Evolutionary conservation across 768 basidiomycete genomes (phyloP).

Genomic region (Pisolithus sp.): DNA sequence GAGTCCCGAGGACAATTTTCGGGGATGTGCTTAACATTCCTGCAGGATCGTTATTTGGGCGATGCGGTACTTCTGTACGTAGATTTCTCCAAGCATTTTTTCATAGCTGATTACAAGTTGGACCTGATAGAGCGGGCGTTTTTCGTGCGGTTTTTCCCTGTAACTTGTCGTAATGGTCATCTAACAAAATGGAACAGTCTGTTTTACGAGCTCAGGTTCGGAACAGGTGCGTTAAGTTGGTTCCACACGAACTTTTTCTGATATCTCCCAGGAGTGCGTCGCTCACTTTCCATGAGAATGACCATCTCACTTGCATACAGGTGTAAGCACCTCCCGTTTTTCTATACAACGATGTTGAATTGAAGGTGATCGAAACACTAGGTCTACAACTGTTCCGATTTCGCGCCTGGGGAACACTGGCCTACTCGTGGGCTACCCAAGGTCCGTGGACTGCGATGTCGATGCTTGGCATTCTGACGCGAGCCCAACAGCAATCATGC

Average conservation of each 20-base stretch:
- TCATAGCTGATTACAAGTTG: constrained; percentile 2
- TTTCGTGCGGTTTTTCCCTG: constrained; percentile 11
- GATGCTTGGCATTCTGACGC: constrained; percentile 2
- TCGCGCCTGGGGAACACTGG: constrained; percentile 28
- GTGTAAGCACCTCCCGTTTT: constrained; percentile 11
- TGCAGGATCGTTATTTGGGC: constrained; percentile 26
- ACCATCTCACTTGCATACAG: constrained; percentile 4
- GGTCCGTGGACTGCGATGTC: constrained; percentile 8
- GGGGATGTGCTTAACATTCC: background rate
- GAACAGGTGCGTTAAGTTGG: constrained; percentile 8
- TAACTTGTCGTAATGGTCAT: background rate
- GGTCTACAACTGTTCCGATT: constrained; percentile 24
- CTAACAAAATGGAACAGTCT: constrained; percentile 10
- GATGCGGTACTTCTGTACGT: constrained; percentile 25
- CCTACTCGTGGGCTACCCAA: constrained; percentile 27
- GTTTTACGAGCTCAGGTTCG: constrained; percentile 14
- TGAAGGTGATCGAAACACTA: constrained; percentile 3
- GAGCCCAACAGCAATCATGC: constrained; percentile 21
- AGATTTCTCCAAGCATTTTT: background rate
- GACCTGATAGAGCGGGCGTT: constrained; percentile 10
- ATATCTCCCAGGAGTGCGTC: constrained; percentile 18
- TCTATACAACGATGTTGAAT: background rate
- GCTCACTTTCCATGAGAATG: background rate
- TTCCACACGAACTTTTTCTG: background rate
- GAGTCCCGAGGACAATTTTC: background rate